Base-by-base conservation (phyloP, 1,284 basidiomycete species). In the Papiliotrema terrestris region DNA sequence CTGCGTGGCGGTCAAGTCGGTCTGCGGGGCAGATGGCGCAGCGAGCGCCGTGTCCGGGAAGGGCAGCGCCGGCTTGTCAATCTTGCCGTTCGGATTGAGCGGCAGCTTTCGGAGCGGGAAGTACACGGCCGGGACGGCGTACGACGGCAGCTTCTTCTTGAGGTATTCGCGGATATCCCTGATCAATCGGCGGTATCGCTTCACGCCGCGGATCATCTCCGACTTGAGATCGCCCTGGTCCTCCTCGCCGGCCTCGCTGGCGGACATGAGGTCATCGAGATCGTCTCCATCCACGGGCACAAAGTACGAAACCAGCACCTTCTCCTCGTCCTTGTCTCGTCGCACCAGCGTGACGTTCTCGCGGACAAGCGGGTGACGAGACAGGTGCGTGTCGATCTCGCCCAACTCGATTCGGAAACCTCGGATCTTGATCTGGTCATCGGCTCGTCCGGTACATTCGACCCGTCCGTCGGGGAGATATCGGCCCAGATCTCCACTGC, bases 361-460 rank as follows among this genome's bases (percentile, higher is more conserved):
- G 13, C 95, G 82, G 2, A 99, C 86, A 20, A 92, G 83, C 6
- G 91, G 89, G 74, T 98, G 95, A 68, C 93, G 87, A 65, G 89
- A 91, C 39, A 99, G 84, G 78, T 97, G 87, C 1, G 91, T 97
- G 75, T 99, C 96, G 64, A 99, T 98, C 78, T 99, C 96, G 19
- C 95, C 95, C 6, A 98, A 83, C 78, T 99, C 96, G 72, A 99
- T 98, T 36, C 96, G 83, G 86, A 99, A 99, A 8, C 96, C 96
- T 59, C 96, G 90, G 75, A 99, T 98, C 81, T 99, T 98, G 79
- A 99, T 91, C 75, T 99, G 96, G 73, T 98, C 96, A 73, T 99
- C 96, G 4, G 94, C 94, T 48, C 96, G 86, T 11, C 96, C 96
- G 0, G 91, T 95, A 77, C 96, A 98, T 74, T 98, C 96, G 17